phyloP scores from a whole-genome alignment of 371 early-diverging fungal species.

The Mucor racemosus region DNA sequence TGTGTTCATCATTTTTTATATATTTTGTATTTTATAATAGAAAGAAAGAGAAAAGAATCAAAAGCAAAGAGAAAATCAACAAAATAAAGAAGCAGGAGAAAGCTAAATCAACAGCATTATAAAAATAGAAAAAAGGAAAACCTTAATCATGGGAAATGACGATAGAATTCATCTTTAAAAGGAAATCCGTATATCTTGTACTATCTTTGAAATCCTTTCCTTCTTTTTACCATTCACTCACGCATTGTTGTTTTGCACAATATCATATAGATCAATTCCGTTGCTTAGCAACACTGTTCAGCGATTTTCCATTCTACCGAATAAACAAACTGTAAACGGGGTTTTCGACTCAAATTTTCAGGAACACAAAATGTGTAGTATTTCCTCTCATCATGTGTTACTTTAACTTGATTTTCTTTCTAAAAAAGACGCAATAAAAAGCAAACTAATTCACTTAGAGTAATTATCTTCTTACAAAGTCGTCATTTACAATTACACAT shows the following conservation, averaged over 20 bases:
- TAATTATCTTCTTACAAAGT: background rate
- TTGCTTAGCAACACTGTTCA: too few relatives aligned
- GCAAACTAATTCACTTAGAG: background rate
- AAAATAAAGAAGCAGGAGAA: background rate
- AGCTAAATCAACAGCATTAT: too few relatives aligned
- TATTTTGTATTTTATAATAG: background rate
- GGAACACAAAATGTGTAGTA: background rate
- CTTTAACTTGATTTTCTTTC: background rate
- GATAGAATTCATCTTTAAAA: background rate
- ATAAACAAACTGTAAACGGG: background rate
- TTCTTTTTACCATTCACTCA: background rate
- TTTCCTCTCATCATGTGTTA: background rate
- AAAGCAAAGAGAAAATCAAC: background rate
- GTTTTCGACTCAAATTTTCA: background rate
- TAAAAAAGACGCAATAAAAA: background rate
- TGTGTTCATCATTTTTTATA: background rate
- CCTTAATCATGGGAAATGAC: slow-evolving; percentile 1
- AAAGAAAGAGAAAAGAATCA: background rate
- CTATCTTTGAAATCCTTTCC: background rate
- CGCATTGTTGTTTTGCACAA: background rate
- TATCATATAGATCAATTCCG: too few relatives aligned
- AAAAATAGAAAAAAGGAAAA: background rate
- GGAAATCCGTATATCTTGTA: background rate
- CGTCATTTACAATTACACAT: background rate
- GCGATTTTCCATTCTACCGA: too few relatives aligned